Evolutionary conservation across 1,284 basidiomycete genomes (phyloP).

Genomic region (Heterobasidion irregulare): DNA sequence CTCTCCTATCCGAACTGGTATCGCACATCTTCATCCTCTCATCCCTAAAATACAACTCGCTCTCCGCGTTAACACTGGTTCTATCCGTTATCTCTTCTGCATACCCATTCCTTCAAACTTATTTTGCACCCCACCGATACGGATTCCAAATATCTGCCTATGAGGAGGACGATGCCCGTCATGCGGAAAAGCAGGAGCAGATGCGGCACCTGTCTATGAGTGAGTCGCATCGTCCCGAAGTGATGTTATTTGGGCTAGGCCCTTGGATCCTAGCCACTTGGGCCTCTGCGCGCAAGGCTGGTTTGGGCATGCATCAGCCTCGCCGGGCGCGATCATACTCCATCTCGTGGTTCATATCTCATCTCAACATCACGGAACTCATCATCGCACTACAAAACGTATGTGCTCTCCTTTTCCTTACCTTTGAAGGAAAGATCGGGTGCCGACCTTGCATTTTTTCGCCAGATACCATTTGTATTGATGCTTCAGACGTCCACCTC

Average conservation of each 20-base stretch:
- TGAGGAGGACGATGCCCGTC: constrained; percentile 39
- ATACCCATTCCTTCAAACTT: constrained; percentile 43
- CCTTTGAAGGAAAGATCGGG: constrained; percentile 1
- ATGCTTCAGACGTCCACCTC: constrained; percentile 66
- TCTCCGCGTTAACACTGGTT: constrained; percentile 51
- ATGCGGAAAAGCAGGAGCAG: constrained; percentile 60
- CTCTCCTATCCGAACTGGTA: constrained; percentile 57
- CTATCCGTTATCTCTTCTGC: constrained; percentile 25
- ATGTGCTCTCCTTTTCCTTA: constrained; percentile 18
- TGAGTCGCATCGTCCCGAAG: constrained; percentile 64
- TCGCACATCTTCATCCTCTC: constrained; percentile 62
- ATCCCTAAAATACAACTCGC: constrained; percentile 46
- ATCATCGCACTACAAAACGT: constrained; percentile 62
- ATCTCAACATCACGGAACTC: constrained; percentile 55
- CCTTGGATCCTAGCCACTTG: constrained; percentile 76
- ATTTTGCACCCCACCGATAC: constrained; percentile 41
- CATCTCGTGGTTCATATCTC: constrained; percentile 31
- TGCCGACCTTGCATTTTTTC: constrained; percentile 4
- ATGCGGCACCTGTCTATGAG: constrained; percentile 66
- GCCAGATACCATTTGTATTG: constrained; percentile 62
- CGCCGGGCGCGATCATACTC: constrained; percentile 15
- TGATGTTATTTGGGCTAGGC: constrained; percentile 71
- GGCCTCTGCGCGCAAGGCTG: constrained; percentile 51
- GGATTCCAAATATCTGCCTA: constrained; percentile 28
- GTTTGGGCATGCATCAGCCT: constrained; percentile 44